Conservation (phyloP, 306 rosid genomes). For the Vigna nakashimae region DNA sequence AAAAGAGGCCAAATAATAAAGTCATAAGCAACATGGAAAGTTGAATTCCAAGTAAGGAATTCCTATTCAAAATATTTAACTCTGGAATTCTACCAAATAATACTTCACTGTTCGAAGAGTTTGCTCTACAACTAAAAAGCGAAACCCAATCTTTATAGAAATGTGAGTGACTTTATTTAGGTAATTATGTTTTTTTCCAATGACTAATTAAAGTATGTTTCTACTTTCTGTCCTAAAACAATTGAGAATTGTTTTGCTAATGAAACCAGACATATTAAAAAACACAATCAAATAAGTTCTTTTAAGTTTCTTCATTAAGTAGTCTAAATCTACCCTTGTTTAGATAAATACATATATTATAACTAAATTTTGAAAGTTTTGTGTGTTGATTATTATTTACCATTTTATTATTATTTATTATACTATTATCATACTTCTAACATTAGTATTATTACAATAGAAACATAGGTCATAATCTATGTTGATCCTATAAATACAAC, state of each 20-base stretch:
- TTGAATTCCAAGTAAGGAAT: slow-evolving; percentile 1
- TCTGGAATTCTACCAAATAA: slow-evolving; percentile 4
- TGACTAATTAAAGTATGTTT: too few species aligned
- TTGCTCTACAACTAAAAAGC: slow-evolving; percentile 7
- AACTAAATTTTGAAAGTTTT: too few species aligned
- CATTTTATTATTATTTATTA: too few species aligned
- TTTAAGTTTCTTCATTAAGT: too few species aligned
- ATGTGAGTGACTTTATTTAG: background rate
- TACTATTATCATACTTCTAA: fast-evolving
- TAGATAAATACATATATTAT: too few species aligned
- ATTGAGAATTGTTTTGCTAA: too few species aligned
- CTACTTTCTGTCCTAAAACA: too few species aligned
- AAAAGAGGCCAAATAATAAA: background rate
- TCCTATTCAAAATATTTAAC: slow-evolving; percentile 7
- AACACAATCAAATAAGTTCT: fast-evolving
- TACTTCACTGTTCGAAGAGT: background rate
- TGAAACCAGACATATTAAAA: fast-evolving
- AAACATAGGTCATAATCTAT: too few species aligned
- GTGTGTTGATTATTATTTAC: too few species aligned
- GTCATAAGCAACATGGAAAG: background rate
- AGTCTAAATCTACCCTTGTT: fast-evolving
- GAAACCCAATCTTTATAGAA: background rate
- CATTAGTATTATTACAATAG: too few species aligned
- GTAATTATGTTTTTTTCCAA: too few species aligned
- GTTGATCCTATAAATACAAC: too few species aligned